Conservation (phyloP, 768 basidiomycete species). For the Wakefieldia striispora region DNA sequence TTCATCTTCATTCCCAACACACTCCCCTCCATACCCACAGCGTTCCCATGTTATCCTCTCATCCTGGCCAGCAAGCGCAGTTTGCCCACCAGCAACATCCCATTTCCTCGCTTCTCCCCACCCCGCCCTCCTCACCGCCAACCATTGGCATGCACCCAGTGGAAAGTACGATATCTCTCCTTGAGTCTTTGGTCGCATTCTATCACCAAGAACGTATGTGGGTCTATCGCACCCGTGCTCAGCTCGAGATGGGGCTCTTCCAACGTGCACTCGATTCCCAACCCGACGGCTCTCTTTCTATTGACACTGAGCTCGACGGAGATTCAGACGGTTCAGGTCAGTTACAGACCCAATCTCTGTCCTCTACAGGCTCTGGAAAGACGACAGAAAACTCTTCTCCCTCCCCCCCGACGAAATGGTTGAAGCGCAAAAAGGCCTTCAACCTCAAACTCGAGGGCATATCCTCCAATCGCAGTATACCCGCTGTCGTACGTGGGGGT, state of each 20-base stretch:
- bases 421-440: slow-evolving; percentile 58
- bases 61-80: slow-evolving; percentile 20
- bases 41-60: slow-evolving; percentile 24
- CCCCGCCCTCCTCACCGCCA: slow-evolving; percentile 34
- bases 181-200: slow-evolving; percentile 62
- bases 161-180: slow-evolving; percentile 50
- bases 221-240: slow-evolving; percentile 64
- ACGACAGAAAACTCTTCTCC: slow-evolving; percentile 31
- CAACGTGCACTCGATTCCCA: slow-evolving; percentile 11
- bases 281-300: neutral
- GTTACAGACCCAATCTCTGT: slow-evolving; percentile 12
- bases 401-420: slow-evolving; percentile 40
- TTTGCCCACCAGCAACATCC: slow-evolving; percentile 26
- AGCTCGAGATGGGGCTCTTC: slow-evolving; percentile 49
- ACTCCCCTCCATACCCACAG: slow-evolving; percentile 28
- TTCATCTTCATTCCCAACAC: slow-evolving; percentile 22
- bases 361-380: slow-evolving; percentile 24
- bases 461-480: slow-evolving; percentile 25
- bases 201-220: slow-evolving; percentile 73
- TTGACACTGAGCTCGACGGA: slow-evolving; percentile 17
- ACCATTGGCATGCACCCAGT: slow-evolving; percentile 35
- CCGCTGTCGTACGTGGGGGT: slow-evolving; percentile 20
- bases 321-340: slow-evolving; percentile 20
- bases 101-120: slow-evolving; percentile 33
- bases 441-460: slow-evolving; percentile 50